phyloP scores from a whole-genome alignment of 129 eudicot species.

The Artemisia annua region DNA sequence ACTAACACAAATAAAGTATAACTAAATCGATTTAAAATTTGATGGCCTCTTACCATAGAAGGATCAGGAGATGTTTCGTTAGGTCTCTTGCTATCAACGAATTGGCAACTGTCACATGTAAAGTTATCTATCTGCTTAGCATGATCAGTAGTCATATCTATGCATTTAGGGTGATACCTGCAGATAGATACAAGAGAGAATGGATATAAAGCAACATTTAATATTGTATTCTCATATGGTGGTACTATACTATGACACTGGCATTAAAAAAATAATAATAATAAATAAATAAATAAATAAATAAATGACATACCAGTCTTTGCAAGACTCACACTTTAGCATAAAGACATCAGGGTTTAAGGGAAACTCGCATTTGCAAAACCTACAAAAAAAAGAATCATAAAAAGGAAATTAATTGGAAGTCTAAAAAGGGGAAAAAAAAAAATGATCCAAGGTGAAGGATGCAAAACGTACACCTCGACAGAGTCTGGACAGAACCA shows the following conservation, averaged over 20 bases:
- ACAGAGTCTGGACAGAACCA: slow-evolving; percentile 62
- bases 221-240: no score
- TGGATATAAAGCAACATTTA: no score
- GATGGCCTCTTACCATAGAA: no score
- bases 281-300: no score
- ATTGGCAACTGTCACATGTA: slow-evolving; percentile 48
- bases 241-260: no score
- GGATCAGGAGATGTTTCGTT: no score
- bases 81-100: slow-evolving; percentile 37
- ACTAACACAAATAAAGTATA: no score
- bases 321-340: slow-evolving; percentile 64
- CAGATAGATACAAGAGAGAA: slow-evolving; percentile 13
- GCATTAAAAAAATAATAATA: no score
- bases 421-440: neutral
- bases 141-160: slow-evolving; percentile 51
- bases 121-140: slow-evolving; percentile 60
- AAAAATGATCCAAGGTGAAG: neutral
- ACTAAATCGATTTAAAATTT: no score
- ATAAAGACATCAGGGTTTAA: slow-evolving; percentile 65
- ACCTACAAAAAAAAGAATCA: slow-evolving; percentile 40
- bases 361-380: slow-evolving; percentile 68
- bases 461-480: slow-evolving; percentile 41
- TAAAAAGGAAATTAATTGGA: neutral
- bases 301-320: slow-evolving; percentile 59
- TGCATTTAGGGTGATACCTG: slow-evolving; percentile 81